These are phyloP conservation scores for Zygosaccharomyces sapae DNA, from an alignment of 1,139 yeast genomes.

Conservation along the genomic window DNA sequence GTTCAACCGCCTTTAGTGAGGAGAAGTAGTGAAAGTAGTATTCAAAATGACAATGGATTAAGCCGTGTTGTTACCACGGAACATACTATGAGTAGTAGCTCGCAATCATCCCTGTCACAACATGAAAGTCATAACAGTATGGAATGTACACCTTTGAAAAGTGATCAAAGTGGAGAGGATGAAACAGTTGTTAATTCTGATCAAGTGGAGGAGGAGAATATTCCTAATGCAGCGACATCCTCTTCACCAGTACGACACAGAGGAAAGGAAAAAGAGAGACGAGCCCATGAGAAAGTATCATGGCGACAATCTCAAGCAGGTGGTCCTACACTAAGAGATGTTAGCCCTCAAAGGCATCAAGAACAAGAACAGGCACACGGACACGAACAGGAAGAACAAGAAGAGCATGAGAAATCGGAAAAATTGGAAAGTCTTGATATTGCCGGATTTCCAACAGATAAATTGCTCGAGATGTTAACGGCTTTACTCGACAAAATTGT, in stretches of 20 bases:
- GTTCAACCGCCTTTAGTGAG: neutral
- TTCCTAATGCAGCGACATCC: neutral
- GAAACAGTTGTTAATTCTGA: slow-evolving; percentile 11
- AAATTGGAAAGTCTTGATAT: slow-evolving; percentile 48
- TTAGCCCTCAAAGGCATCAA: slow-evolving; percentile 5
- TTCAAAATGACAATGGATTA: neutral
- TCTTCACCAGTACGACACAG: slow-evolving; percentile 12
- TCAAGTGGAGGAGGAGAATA: neutral
- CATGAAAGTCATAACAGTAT: slow-evolving; percentile 3
- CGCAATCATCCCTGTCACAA: slow-evolving; percentile 35
- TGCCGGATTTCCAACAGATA: slow-evolving; percentile 78
- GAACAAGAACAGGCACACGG: slow-evolving; percentile 2
- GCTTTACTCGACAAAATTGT: slow-evolving; percentile 80
- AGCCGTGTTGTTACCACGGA: slow-evolving; percentile 20
- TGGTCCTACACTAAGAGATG: slow-evolving; percentile 1
- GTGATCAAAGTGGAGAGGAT: slow-evolving; percentile 9
- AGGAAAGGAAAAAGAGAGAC: slow-evolving; percentile 3
- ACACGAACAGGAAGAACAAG: slow-evolving; percentile 2
- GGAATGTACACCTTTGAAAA: slow-evolving; percentile 3
- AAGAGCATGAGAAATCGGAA: slow-evolving; percentile 2
- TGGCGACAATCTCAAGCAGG: slow-evolving; percentile 2
- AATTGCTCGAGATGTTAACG: slow-evolving; percentile 76
- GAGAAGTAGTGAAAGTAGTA: neutral
- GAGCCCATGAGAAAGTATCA: neutral
- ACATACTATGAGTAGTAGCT: slow-evolving; percentile 28